phyloP scores from a whole-genome alignment of 495 filamentous ascomycete species.

The Penicillium steckii region DNA sequence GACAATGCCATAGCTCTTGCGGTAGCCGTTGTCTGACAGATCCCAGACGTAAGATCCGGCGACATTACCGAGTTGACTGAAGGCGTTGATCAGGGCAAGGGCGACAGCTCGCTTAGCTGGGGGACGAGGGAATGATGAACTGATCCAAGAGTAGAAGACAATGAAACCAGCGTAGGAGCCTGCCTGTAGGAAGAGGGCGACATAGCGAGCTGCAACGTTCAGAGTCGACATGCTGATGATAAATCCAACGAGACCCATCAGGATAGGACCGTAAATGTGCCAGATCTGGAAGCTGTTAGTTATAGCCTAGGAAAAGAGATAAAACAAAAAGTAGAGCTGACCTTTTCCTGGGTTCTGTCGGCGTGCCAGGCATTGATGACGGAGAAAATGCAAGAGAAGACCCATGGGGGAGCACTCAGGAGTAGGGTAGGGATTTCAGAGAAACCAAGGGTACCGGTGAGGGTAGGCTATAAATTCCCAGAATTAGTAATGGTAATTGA shows the following conservation, averaged over 20 bases:
- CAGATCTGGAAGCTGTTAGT: conserved; percentile 49
- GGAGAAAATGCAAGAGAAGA: conserved; percentile 68
- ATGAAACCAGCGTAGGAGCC: conserved; percentile 59
- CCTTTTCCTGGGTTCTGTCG: conserved; percentile 70
- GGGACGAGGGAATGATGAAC: conserved; percentile 73
- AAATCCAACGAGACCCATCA: conserved; percentile 67
- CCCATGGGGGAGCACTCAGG: conserved; percentile 74
- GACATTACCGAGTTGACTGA: conserved; percentile 47
- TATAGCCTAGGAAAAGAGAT: neutral
- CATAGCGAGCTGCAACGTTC: conserved; percentile 62
- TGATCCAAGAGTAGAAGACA: conserved; percentile 76
- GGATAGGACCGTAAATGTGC: conserved; percentile 68
- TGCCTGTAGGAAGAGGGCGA: conserved; percentile 80
- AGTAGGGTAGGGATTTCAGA: conserved; percentile 65
- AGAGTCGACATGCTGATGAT: conserved; percentile 72
- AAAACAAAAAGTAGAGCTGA: conserved; percentile 47
- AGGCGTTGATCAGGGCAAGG: conserved; percentile 78
- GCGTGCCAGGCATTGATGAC: conserved; percentile 74
- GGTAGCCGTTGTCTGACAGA: conserved; percentile 30
- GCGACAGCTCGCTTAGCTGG: conserved; percentile 82
- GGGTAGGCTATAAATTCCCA: conserved; percentile 70
- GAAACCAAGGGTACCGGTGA: conserved; percentile 72
- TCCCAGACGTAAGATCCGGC: conserved; percentile 36
- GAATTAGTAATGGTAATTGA: conserved; percentile 53
- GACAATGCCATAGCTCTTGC: conserved; percentile 37